Evolutionary conservation across 2,329 filamentous ascomycete species (phyloP), one percentile per base, ranked within the genome.

Genomic region (Aplosporella prunicola): DNA sequence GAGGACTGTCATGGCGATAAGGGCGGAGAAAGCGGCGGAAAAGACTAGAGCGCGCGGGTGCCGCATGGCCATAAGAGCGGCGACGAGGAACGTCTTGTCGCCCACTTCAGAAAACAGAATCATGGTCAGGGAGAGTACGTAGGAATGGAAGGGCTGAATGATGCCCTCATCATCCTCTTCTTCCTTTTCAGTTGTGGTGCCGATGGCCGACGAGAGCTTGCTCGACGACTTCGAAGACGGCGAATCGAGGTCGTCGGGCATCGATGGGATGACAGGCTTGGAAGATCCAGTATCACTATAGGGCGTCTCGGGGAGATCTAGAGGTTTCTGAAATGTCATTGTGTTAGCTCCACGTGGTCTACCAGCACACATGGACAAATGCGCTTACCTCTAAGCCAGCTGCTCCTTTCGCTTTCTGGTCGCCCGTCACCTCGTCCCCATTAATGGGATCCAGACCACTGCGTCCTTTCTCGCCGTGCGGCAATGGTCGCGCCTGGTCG

Each of bases 21-120:
- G 71, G 8, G 91, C 93, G 36, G 80, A 78, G 51, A 94, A 89
- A n/a, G 91, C 91, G 6, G 91, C 87, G 2, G 85, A 83, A 64
- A 98, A 98, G 44, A 98, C 91, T 9, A 96, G 74, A 46, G 94
- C 68, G 35, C 91, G 81, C 44, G 91, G 82, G 53, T 98, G 89
- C 58, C 94, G 91, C 91, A 98, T 98, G 9, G 91, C 91, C 91
- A 98, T 98, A 13, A 98, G 75, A 6, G 88, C 89, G 5, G 91
- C 91, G 15, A 98, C 86, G 28, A 98, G 72, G 68, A 98, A 98
- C 0, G 91, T 98, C 67, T 98, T 98, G 74, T 98, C 91, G 45
- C 91, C 91, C 51, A 98, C 78, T 60, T 98, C 91, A 31, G 89
- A 95, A 51, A 96, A 82, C 45, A 96, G 68, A 51, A 98, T 98